Percentiles rank a stretch among this genome's conserved stretches.
phyloP scores from a whole-genome alignment of 108 stramenopile genomes.

The Nitzschia sp. region DNA sequence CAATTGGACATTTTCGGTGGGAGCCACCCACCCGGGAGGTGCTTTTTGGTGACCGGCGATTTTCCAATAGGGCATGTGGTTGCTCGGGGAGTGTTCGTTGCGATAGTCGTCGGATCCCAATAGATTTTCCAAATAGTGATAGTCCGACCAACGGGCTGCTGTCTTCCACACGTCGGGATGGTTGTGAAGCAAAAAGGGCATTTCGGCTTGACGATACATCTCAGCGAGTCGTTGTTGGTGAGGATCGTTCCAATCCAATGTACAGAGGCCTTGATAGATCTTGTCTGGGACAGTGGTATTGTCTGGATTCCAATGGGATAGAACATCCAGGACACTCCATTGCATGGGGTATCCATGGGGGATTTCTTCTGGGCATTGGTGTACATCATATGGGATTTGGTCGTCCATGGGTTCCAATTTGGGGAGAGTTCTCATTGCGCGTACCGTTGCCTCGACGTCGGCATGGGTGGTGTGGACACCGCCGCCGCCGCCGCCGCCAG shows the following conservation, averaged over 20 bases:
- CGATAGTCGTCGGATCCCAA: conserved; percentile 39
- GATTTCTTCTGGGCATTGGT: conserved; percentile 53
- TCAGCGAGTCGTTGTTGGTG: conserved; percentile 42
- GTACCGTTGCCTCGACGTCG: conserved; percentile 2
- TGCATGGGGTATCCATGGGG: conserved; percentile 55
- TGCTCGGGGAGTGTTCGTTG: conserved; percentile 72
- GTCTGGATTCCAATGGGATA: conserved; percentile 67
- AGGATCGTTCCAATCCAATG: conserved; percentile 59
- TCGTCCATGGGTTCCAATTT: conserved; percentile 3
- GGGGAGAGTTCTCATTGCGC: conserved; percentile 11
- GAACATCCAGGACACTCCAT: conserved; percentile 58
- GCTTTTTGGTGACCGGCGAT: conserved; percentile 16
- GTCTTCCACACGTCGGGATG: conserved; percentile 69
- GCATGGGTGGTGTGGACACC: too few relatives aligned
- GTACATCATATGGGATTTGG: conserved; percentile 47
- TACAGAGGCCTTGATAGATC: conserved; percentile 73
- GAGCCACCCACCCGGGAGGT: conserved; percentile 71
- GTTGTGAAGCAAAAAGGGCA: conserved; percentile 89
- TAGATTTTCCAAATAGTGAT: conserved; percentile 53
- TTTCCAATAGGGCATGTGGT: conserved; percentile 94
- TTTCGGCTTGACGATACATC: conserved; percentile 65
- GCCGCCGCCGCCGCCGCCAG: too few relatives aligned
- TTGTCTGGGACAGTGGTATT: conserved; percentile 43
- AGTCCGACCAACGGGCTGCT: conserved; percentile 75
- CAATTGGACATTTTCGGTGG: conserved; percentile 79